Conservation (phyloP, 805 yeast genomes). For the Ogataea wickerhamii region DNA sequence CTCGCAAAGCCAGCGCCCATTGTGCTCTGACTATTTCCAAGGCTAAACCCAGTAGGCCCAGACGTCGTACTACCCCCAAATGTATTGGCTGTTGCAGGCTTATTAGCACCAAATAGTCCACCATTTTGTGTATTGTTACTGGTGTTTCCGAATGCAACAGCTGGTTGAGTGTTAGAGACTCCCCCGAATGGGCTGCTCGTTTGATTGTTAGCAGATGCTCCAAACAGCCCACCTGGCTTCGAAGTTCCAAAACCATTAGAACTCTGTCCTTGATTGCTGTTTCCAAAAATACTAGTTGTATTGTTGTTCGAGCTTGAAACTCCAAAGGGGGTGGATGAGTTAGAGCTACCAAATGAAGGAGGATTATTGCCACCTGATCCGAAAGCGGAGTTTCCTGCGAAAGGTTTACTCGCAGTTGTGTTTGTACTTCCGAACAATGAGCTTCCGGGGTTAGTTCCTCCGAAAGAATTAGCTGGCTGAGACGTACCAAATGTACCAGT, state of each 20-base stretch:
- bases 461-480: conserved; percentile 20
- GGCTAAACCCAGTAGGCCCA: conserved; percentile 17
- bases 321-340: not conserved
- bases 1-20: conserved; percentile 40
- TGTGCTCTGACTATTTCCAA: conserved; percentile 7
- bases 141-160: conserved; percentile 33
- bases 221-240: conserved; percentile 14
- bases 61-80: conserved; percentile 24
- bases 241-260: conserved; percentile 3
- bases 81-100: conserved; percentile 23
- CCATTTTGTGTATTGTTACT: conserved; percentile 30
- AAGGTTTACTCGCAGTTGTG: conserved; percentile 17
- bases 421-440: not conserved
- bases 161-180: conserved; percentile 15
- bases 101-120: conserved; percentile 37
- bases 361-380: conserved; percentile 23
- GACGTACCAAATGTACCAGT: conserved; percentile 26
- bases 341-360: conserved; percentile 9
- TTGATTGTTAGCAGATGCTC: conserved; percentile 11
- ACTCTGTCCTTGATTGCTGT: conserved; percentile 2
- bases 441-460: conserved; percentile 12
- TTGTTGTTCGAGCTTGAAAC: conserved; percentile 2
- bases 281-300: conserved; percentile 11
- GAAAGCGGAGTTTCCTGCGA: conserved; percentile 26
- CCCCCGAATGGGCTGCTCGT: conserved; percentile 27